Evolutionary conservation across 2,329 filamentous ascomycete genomes (phyloP).

Genomic region (Colletotrichum noveboracense): DNA sequence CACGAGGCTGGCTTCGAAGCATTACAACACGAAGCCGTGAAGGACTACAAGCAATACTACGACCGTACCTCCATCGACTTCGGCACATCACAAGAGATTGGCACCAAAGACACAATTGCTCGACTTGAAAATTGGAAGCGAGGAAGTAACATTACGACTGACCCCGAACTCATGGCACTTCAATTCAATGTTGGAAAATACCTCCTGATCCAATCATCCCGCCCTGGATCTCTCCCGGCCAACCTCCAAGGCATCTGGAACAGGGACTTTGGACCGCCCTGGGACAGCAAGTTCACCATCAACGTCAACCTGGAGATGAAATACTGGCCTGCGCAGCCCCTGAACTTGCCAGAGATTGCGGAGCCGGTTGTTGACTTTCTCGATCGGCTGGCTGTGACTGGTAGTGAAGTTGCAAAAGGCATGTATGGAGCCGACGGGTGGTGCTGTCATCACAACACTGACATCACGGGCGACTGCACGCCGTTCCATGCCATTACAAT

Average conservation of each 20-base stretch:
- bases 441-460: slow-evolving; percentile 41
- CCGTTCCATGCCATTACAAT: slow-evolving; percentile 4
- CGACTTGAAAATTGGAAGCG: background rate
- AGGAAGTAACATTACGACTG: background rate
- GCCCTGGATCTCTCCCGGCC: slow-evolving; percentile 27
- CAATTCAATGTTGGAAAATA: slow-evolving; percentile 39
- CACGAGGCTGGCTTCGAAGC: background rate
- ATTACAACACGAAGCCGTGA: background rate
- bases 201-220: slow-evolving; percentile 35
- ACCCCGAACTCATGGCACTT: slow-evolving; percentile 29
- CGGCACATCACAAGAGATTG: slow-evolving; percentile 13
- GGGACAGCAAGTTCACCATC: slow-evolving; percentile 55
- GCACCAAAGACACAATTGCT: slow-evolving; percentile 4
- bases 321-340: slow-evolving; percentile 47
- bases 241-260: slow-evolving; percentile 53
- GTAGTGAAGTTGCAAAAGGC: slow-evolving; percentile 31
- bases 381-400: slow-evolving; percentile 37
- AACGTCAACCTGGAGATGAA: slow-evolving; percentile 61
- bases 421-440: slow-evolving; percentile 41
- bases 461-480: slow-evolving; percentile 34
- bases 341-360: slow-evolving; percentile 34
- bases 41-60: slow-evolving; percentile 16
- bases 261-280: slow-evolving; percentile 42
- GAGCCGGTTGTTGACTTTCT: slow-evolving; percentile 43
- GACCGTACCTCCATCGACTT: slow-evolving; percentile 17